Base-by-base conservation (phyloP, 2,329 filamentous ascomycete genomes). In the Chrysoporthe puriensis region DNA sequence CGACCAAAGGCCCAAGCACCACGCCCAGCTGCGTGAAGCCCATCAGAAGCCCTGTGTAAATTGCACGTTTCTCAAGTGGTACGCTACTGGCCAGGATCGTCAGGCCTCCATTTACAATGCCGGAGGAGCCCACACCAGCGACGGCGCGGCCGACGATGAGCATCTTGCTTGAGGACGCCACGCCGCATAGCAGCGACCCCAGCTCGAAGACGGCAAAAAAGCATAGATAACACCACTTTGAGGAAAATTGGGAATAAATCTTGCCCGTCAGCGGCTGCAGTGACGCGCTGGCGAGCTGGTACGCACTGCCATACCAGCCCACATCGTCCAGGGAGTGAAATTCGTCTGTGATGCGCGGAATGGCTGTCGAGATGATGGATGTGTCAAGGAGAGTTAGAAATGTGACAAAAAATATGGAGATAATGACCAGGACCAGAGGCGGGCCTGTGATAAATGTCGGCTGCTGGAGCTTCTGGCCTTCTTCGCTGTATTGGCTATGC, bases 151-250 rank as follows among this genome's bases (percentile, higher is more conserved):
- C 58, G 5, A 61, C 48, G 48, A 66, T 66, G 26, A 66, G 36
- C 63, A 66, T 66, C 34, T 8, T n/a, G 2, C 58, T 56, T 6
- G 64, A 61, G 4, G 44, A 44, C 2, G 64, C 64, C 9, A 34
- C 58, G 2, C 64, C 64, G 11, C 64, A 66, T 18, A 66, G 44
- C 6, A 57, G 57, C 1, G 56, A 68, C 8, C 61, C 60, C 34
- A 67, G n/a, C 16, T 63, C 52, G 50, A 67, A 67, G 3, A 68
- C 21, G n/a, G 46, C 34, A 34, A 64, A 64, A 54, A 68, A 59
- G 3, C 26, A 26, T 26, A 26, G 14, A 14, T 21, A 63, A 13
- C 8, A 26, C 13, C 14, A 56, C 52, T 26, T 56, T 56, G 52
- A 56, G 21, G 16, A 32, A 34, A 56, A 56, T 8, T 56, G 34